Percentiles rank a stretch among this genome's conserved stretches.
phyloP scores from a whole-genome alignment of 1,284 basidiomycete genomes.

The Puccinia sorghi region DNA sequence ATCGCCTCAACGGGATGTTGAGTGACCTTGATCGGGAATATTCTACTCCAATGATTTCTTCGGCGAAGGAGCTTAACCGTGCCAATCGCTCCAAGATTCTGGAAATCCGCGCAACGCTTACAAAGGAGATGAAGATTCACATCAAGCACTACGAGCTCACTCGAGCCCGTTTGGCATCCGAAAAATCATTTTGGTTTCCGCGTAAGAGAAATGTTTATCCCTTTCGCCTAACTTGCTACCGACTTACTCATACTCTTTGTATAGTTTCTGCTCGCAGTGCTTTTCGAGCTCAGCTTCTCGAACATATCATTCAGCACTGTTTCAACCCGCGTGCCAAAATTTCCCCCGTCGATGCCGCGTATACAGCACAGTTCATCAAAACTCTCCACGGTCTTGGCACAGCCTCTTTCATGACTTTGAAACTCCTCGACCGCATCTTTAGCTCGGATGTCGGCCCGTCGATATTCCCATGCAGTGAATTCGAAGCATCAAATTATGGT shows the following conservation, averaged over 20 bases:
- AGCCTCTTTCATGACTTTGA: slow-evolving; percentile 79
- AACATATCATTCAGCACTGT: slow-evolving; percentile 80
- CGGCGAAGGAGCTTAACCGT: slow-evolving; percentile 52
- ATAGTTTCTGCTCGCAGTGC: not conserved
- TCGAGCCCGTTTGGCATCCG: slow-evolving; percentile 71
- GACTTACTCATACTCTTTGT: not conserved
- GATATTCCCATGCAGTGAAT: slow-evolving; percentile 90
- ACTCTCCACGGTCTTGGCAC: slow-evolving; percentile 82
- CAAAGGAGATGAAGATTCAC: slow-evolving; percentile 76
- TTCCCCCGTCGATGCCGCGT: slow-evolving; percentile 94
- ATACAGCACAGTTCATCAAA: slow-evolving; percentile 86
- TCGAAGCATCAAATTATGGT: slow-evolving; percentile 92
- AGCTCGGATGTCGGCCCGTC: slow-evolving; percentile 79
- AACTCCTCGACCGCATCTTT: slow-evolving; percentile 82
- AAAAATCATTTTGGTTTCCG: slow-evolving; percentile 84
- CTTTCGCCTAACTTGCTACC: not conserved
- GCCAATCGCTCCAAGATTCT: slow-evolving; percentile 48
- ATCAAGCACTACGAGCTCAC: slow-evolving; percentile 69
- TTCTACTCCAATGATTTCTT: slow-evolving; percentile 51
- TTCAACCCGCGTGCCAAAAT: slow-evolving; percentile 86
- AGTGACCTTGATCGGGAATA: slow-evolving; percentile 57
- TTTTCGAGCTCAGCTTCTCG: slow-evolving; percentile 63
- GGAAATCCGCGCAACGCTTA: slow-evolving; percentile 61
- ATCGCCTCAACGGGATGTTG: slow-evolving; percentile 58
- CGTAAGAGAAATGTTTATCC: slow-evolving; percentile 62